Percentiles rank a stretch among this genome's conserved stretches.
These are phyloP conservation scores for Colletotrichum echinochloae DNA, from an alignment of 2,329 filamentous ascomycete species.

Conservation along the genomic window DNA sequence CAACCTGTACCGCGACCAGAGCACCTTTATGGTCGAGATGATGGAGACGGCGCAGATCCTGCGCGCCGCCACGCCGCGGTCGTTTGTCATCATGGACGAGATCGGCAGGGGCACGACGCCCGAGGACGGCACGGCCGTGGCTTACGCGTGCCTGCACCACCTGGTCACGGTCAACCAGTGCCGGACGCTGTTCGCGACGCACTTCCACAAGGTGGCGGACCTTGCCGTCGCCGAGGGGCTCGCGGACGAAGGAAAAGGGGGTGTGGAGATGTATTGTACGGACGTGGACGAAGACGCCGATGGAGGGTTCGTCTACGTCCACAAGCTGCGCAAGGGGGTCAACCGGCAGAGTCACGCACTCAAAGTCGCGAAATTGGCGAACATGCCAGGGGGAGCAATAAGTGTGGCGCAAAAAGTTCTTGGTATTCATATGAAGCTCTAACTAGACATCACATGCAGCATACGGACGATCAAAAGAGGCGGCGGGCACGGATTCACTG, in stretches of 20 bases:
- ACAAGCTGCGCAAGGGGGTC: constrained; percentile 82
- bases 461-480: not conserved
- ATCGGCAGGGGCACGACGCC: constrained; percentile 95
- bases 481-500: constrained; percentile 25
- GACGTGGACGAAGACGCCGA: constrained; percentile 81
- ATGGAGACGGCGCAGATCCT: constrained; percentile 93
- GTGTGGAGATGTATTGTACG: constrained; percentile 84
- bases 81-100: constrained; percentile 98
- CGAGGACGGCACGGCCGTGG: constrained; percentile 89
- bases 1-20: constrained; percentile 93
- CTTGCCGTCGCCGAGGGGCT: constrained; percentile 70
- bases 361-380: constrained; percentile 92
- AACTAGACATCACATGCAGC: constrained; percentile 9
- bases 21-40: constrained; percentile 99
- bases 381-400: constrained; percentile 80
- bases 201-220: constrained; percentile 89
- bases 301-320: constrained; percentile 85
- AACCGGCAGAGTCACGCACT: constrained; percentile 91
- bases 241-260: constrained; percentile 47
- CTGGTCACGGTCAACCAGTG: constrained; percentile 82
- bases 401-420: constrained; percentile 73
- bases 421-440: constrained; percentile 31
- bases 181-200: constrained; percentile 90
- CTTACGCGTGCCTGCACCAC: constrained; percentile 89
- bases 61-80: constrained; percentile 82